Percentiles rank a stretch among this genome's conserved stretches.
Evolutionary conservation across 495 filamentous ascomycete genomes (phyloP).

Genomic region (Achaetomiella virescens): DNA sequence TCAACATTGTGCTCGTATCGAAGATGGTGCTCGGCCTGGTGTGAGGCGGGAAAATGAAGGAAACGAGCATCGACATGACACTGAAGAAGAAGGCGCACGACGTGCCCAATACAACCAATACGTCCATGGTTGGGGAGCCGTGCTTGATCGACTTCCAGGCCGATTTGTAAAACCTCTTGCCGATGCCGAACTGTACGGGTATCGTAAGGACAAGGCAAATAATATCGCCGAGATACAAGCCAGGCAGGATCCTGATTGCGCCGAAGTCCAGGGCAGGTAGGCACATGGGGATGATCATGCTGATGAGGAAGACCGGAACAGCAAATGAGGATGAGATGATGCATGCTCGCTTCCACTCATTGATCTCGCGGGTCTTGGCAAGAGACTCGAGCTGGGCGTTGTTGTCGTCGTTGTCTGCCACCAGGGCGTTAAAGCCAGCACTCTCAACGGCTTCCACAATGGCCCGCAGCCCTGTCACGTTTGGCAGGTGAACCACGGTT

Average conservation of each 20-base stretch:
- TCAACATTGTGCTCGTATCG: constrained; percentile 97
- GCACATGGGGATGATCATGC: constrained; percentile 84
- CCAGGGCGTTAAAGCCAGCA: constrained; percentile 75
- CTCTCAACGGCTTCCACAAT: constrained; percentile 79
- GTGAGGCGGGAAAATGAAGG: constrained; percentile 63
- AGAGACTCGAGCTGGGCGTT: constrained; percentile 95
- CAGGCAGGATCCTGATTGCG: constrained; percentile 55
- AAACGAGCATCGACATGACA: constrained; percentile 78
- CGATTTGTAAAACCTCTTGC: constrained; percentile 82
- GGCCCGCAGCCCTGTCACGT: constrained; percentile 66
- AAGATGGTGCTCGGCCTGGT: constrained; percentile 79
- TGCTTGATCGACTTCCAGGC: constrained; percentile 90
- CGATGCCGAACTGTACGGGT: constrained; percentile 94
- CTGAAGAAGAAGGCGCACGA: constrained; percentile 99
- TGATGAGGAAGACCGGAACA: constrained; percentile 83
- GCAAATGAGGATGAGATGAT: constrained; percentile 70
- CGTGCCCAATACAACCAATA: constrained; percentile 88
- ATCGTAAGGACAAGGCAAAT: constrained; percentile 77
- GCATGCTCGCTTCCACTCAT: constrained; percentile 82
- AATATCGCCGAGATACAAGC: constrained; percentile 82
- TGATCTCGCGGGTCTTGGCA: constrained; percentile 92
- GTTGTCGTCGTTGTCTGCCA: constrained; percentile 89
- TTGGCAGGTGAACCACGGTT: constrained; percentile 62
- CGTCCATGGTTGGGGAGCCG: constrained; percentile 92
- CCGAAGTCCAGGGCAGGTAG: constrained; percentile 69